phyloP scores from a whole-genome alignment of 2,329 filamentous ascomycete genomes.

The Microcyclospora tardicrescens region DNA sequence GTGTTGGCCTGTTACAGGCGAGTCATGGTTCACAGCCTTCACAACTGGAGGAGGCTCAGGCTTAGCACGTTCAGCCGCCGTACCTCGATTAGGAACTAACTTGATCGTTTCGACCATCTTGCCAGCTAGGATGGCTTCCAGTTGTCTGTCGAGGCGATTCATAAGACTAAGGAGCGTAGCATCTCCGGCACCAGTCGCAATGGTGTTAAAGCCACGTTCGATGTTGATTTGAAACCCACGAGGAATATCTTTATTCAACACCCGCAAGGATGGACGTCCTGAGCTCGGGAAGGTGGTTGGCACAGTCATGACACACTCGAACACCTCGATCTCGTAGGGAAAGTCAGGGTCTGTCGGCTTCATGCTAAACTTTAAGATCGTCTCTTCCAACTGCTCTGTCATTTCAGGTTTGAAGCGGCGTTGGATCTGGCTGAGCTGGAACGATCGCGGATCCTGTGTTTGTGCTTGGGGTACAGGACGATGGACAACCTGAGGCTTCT shows the following conservation, averaged over 20 bases:
- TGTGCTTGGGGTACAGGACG: slow-evolving; percentile 56
- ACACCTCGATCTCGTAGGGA: slow-evolving; percentile 57
- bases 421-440: slow-evolving; percentile 61
- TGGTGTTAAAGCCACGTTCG: slow-evolving; percentile 56
- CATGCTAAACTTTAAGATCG: slow-evolving; percentile 51
- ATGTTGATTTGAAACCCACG: slow-evolving; percentile 64
- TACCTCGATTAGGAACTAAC: slow-evolving; percentile 42
- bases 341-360: slow-evolving; percentile 72
- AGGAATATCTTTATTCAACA: slow-evolving; percentile 58
- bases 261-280: slow-evolving; percentile 44
- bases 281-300: slow-evolving; percentile 49
- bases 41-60: background rate
- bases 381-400: slow-evolving; percentile 35
- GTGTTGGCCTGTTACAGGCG: slow-evolving; percentile 3
- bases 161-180: slow-evolving; percentile 52
- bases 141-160: slow-evolving; percentile 57
- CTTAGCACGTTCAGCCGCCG: background rate
- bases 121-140: slow-evolving; percentile 57
- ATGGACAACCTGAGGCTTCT: slow-evolving; percentile 33
- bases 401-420: slow-evolving; percentile 48
- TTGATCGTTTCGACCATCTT: slow-evolving; percentile 62
- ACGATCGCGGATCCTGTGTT: slow-evolving; percentile 54
- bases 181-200: slow-evolving; percentile 43
- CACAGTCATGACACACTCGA: slow-evolving; percentile 56
- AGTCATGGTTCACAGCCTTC: slow-evolving; percentile 3